Conservation (phyloP, 345 rosid species). For the Hevea brasiliensis region DNA sequence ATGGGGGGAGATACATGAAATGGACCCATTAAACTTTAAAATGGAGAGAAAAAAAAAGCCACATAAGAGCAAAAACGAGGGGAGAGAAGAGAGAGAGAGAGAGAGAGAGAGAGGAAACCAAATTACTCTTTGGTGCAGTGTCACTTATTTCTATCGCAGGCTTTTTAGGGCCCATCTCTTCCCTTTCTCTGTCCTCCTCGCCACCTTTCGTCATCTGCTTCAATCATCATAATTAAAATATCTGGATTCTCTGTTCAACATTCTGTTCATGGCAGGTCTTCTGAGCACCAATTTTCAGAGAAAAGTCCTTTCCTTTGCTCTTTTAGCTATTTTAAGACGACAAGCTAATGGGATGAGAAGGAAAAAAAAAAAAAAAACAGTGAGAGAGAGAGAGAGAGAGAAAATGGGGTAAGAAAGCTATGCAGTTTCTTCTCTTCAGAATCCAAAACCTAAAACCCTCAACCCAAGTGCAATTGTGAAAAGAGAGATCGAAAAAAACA, state of each 20-base stretch:
- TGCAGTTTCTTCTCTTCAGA: too few species aligned
- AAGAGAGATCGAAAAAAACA: too few species aligned
- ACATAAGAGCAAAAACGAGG: constrained; percentile 16
- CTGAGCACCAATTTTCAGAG: constrained; percentile 35
- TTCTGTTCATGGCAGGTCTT: constrained; percentile 56
- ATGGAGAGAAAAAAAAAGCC: constrained; percentile 14
- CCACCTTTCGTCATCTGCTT: constrained; percentile 39
- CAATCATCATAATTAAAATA: constrained; percentile 70
- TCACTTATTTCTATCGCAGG: constrained; percentile 89
- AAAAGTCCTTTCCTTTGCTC: constrained; percentile 32
- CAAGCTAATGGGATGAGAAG: constrained; percentile 31
- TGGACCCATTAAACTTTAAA: constrained; percentile 42
- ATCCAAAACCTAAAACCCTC: too few species aligned
- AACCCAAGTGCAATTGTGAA: too few species aligned
- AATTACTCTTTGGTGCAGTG: constrained; percentile 42
- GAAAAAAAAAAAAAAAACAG: too few species aligned
- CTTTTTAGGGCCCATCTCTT: constrained; percentile 70
- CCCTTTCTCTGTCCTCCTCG: constrained; percentile 40
- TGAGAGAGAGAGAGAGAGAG: too few species aligned
- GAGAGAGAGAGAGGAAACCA: constrained; percentile 19
- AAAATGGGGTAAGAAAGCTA: too few species aligned
- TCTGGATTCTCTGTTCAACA: constrained; percentile 57
- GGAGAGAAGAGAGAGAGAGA: constrained; percentile 21
- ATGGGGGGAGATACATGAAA: constrained; percentile 39
- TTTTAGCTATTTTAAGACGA: constrained; percentile 52